Conservation (phyloP, 306 rosid species). For the Bauhinia variegata region DNA sequence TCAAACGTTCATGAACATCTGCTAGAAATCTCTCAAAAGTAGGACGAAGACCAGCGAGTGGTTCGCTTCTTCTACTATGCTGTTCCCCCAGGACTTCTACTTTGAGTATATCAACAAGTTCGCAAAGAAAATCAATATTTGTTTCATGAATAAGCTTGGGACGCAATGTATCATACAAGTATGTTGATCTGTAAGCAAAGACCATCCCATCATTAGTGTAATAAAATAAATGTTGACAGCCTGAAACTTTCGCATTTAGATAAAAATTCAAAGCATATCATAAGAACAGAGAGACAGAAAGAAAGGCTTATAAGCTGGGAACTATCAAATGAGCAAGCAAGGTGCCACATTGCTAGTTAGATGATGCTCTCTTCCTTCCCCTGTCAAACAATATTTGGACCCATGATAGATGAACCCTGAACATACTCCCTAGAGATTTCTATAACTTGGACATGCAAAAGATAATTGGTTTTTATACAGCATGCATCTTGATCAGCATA, state of each 20-base stretch:
- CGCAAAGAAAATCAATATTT: conserved; percentile 88
- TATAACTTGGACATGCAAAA: conserved; percentile 14
- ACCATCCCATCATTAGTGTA: conserved; percentile 26
- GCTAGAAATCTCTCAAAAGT: conserved; percentile 93
- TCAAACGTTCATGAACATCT: conserved; percentile 92
- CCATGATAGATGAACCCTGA: too few species aligned
- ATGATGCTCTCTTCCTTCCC: too few species aligned
- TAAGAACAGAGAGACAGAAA: conserved; percentile 10
- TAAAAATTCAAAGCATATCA: conserved; percentile 22
- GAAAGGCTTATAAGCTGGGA: conserved; percentile 17
- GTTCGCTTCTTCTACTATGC: conserved; percentile 71
- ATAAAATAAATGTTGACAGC: conserved; percentile 6
- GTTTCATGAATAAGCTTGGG: conserved; percentile 97
- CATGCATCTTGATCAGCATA: not conserved
- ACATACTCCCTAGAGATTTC: conserved; percentile 4
- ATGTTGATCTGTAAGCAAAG: conserved; percentile 74
- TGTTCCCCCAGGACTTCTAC: conserved; percentile 93
- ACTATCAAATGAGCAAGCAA: conserved; percentile 21
- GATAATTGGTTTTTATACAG: not conserved
- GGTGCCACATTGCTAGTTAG: conserved; percentile 11
- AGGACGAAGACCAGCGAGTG: conserved; percentile 83
- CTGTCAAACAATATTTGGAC: too few species aligned
- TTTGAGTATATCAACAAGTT: conserved; percentile 94
- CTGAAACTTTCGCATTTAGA: too few species aligned
- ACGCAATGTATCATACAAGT: conserved; percentile 87